These are phyloP conservation scores for Ogataea ganodermae DNA, from an alignment of 805 yeast genomes.

Conservation along the genomic window DNA sequence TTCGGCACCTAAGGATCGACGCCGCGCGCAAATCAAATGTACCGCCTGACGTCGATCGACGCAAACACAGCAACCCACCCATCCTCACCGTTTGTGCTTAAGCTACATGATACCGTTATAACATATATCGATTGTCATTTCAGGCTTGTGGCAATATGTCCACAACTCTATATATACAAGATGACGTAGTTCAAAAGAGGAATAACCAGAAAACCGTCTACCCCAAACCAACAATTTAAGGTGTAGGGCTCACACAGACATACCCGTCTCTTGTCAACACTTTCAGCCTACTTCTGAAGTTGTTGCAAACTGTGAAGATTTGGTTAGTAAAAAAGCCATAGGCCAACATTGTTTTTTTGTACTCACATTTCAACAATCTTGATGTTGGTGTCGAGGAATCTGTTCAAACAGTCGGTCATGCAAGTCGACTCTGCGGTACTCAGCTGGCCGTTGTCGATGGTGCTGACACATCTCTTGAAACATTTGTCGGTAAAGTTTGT, in stretches of 20 bases:
- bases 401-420: conserved; percentile 75
- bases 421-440: conserved; percentile 67
- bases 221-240: too few relatives aligned
- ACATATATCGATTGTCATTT: neutral
- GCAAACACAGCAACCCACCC: too few relatives aligned
- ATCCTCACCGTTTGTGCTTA: too few relatives aligned
- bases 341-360: neutral
- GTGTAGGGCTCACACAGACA: too few relatives aligned
- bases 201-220: neutral
- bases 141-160: neutral
- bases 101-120: neutral
- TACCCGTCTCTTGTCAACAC: neutral
- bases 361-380: conserved; percentile 65
- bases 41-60: conserved; percentile 13
- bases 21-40: too few relatives aligned
- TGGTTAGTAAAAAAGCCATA: conserved; percentile 13
- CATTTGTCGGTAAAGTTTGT: conserved; percentile 90
- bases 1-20: neutral
- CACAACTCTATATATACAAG: conserved; percentile 5
- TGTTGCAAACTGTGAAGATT: conserved; percentile 17
- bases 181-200: neutral
- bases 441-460: conserved; percentile 50
- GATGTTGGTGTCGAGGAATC: conserved; percentile 86
- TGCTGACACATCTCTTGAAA: conserved; percentile 77
- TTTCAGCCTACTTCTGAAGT: conserved; percentile 16